Conservation (phyloP, 2,329 filamentous ascomycete genomes). For the Cadophora sp. region DNA sequence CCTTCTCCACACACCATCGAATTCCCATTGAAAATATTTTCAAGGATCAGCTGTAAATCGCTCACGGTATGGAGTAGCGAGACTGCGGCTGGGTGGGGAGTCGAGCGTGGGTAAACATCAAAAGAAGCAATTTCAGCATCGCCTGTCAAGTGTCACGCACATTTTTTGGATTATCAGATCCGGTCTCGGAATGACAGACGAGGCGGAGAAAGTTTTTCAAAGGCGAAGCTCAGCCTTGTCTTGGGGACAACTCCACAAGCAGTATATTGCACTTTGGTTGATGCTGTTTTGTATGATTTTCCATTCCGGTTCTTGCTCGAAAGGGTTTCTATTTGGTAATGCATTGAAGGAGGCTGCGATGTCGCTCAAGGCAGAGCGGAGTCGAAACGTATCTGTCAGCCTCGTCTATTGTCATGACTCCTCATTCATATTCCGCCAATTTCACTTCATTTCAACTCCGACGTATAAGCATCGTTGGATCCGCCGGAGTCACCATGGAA, state of each 20-base stretch:
- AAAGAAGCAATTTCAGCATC: constrained; percentile 17
- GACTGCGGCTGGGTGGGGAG: constrained; percentile 17
- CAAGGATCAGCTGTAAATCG: constrained; percentile 25
- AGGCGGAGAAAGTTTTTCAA: constrained; percentile 1
- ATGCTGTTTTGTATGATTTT: not conserved
- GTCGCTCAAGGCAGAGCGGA: constrained; percentile 2
- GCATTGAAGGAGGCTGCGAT: constrained; percentile 13
- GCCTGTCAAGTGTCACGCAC: constrained; percentile 13
- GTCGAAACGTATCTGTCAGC: not conserved
- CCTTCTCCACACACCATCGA: constrained; percentile 16
- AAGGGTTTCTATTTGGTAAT: constrained; percentile 5
- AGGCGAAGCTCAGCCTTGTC: constrained; percentile 17
- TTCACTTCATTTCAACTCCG: not conserved
- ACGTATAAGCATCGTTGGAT: not conserved
- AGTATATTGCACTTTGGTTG: constrained; percentile 19
- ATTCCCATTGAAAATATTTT: constrained; percentile 33
- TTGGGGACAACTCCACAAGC: not conserved
- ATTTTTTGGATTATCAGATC: constrained; percentile 16
- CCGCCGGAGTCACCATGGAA: not conserved
- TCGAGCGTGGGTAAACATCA: not conserved
- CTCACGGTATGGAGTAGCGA: constrained; percentile 13
- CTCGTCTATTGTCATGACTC: not conserved
- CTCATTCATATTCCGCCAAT: not conserved
- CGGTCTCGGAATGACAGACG: constrained; percentile 19
- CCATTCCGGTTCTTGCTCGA: constrained; percentile 17